A percentile compares a stretch with the other conserved stretches of the same genome.
Conservation (phyloP, 306 rosid genomes). For the Cucumis cinereus region DNA sequence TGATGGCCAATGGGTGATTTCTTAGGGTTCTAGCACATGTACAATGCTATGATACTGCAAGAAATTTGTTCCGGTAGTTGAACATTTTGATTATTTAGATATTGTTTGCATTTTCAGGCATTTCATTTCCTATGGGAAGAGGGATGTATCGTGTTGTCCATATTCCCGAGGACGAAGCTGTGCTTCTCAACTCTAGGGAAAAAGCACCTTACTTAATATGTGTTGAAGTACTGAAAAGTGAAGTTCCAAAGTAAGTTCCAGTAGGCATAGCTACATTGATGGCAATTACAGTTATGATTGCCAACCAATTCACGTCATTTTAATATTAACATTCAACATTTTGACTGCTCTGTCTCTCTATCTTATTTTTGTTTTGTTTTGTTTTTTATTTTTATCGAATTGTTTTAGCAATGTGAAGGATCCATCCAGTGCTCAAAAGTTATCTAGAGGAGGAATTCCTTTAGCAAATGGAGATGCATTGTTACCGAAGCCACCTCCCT, state of each 20-base stretch:
- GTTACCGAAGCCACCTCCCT: slow-evolving; percentile 87
- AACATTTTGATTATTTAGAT: background rate
- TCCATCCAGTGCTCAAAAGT: slow-evolving; percentile 60
- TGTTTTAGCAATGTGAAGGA: slow-evolving; percentile 69
- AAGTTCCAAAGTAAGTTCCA: slow-evolving; percentile 59
- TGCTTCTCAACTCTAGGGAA: slow-evolving; percentile 97
- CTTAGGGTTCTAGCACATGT: background rate
- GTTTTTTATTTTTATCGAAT: background rate
- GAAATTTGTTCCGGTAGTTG: slow-evolving; percentile 15
- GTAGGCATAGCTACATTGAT: background rate
- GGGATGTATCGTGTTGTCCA: slow-evolving; percentile 90
- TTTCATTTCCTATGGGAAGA: slow-evolving; percentile 94
- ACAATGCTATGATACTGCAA: background rate
- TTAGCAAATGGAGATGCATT: slow-evolving; percentile 93
- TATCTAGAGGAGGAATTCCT: slow-evolving; percentile 95
- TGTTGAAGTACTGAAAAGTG: slow-evolving; percentile 81
- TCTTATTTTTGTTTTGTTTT: background rate
- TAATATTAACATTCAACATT: background rate
- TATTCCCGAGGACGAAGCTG: slow-evolving; percentile 96
- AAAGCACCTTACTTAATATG: slow-evolving; percentile 92
- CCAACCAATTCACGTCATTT: background rate
- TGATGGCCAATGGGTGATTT: background rate
- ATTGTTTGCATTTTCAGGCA: slow-evolving; percentile 36
- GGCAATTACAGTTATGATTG: background rate
- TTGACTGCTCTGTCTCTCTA: background rate